Base-by-base conservation (phyloP, 2,329 filamentous ascomycete genomes). In the Penicillium sp. region DNA sequence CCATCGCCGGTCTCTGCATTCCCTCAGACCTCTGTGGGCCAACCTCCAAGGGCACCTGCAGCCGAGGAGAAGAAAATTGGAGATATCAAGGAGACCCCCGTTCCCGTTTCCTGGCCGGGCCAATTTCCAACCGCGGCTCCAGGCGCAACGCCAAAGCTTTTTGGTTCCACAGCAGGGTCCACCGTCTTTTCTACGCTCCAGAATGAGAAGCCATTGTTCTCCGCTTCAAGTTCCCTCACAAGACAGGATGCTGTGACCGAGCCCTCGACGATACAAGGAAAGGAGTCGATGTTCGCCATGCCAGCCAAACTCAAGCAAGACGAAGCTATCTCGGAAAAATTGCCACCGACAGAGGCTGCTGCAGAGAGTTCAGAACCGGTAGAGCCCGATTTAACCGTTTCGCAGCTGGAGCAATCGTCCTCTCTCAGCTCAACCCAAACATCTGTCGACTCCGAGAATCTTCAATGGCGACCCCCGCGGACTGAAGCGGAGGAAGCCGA, bases 401-500 rank as follows among this genome's bases (percentile, higher is more conserved):
- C 38, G 30, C 49, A 54, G 26, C 43, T 40, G 7, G 37, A 35
- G 6, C 35, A 49, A 43, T 43, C 43, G 40, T 30, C 37, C n/a
- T 46, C 53, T 16, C 53, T 46, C 19, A 37, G 19, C n/a, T 46
- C 53, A 25, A 25, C 40, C 16, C 40, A 45, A 7, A n/a, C 42
- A 2, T 55, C 53, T 8, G 43, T 28, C 11, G 19, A n/a, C 28
- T 48, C 42, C 11, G 42, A 46, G 8, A 30, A 11, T 42, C 19
- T n/a, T 4, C 13, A 26, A 46, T 55, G 53, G 53, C 53, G 43
- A 26, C 19, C 53, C 7, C 53, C 53, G 11, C 40, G 26, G 13
- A 57, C 62, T 14, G 42, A 57, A 22, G 56, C 61, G 28, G 64
- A 66, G 26, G 40, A 56, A 8, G 19, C 51, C 28, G 56, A 52